Base-by-base conservation (phyloP, 2,329 filamentous ascomycete species). In the Penicillium griseofulvum region DNA sequence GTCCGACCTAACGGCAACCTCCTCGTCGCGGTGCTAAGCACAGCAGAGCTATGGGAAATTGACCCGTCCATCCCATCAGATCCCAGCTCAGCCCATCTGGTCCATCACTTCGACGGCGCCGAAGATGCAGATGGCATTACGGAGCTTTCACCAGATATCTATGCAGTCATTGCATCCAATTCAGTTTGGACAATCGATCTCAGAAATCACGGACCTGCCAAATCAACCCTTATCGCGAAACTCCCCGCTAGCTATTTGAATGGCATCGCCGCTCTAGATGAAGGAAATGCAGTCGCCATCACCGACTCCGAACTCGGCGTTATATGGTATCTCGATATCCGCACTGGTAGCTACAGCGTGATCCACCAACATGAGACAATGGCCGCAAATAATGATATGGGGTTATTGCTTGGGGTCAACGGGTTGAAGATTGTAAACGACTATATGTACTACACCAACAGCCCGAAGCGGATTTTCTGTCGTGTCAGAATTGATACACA, bases 1-100 rank as follows among this genome's bases (percentile, higher is more conserved):
- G 57, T 68, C 1, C 64, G 67, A 16, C 47, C 56, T 7, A 72
- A 70, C 29, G 68, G 72, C 19, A 65, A 70, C 37, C 56, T 75
- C 14, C 63, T 74, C 8, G 54, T 71, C 19, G 68, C 68, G 6
- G 38, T 56, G 22, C 45, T 56, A n/a, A 62, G 52, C 28, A 53
- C 50, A 22, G 52, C 59, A 34, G 60, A 60, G 41, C 47, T 60
- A 26, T 64, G 59, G 60, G 57, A 58, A 19, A 51, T 60, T n/a
- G 45, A 37, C 9, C 53, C 24, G 12, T 43, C 17, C 11, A 41
- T 29, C 11, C 17, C 49, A 22, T 48, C 54, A 22, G 47, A 52
- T 1, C 38, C 50, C 28, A 49, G 43, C 37, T 49, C 59, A 19
- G 59, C 56, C 17, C 39, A 44, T n/a, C 19, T 54, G 5, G 41